Conservation (phyloP, 352 stramenopile genomes). For the Peronospora belbahrii region DNA sequence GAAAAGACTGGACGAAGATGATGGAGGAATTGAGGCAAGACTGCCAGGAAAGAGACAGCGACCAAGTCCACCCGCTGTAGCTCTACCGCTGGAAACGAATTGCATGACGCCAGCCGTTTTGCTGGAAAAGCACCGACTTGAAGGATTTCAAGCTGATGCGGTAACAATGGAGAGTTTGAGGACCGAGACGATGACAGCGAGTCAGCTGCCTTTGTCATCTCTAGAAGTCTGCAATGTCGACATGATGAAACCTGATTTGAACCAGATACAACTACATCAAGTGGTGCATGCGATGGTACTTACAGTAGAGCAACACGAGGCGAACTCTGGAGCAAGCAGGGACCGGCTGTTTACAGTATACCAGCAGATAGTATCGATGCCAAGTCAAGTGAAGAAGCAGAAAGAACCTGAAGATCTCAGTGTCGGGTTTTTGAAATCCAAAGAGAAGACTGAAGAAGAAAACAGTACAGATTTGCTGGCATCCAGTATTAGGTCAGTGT, state of each 20-base stretch:
- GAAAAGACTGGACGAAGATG: conserved; percentile 10
- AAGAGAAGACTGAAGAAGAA: conserved; percentile 23
- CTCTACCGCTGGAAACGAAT: conserved; percentile 7
- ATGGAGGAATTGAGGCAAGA: conserved; percentile 22
- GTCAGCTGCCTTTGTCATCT: neutral
- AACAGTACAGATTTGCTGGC: conserved; percentile 39
- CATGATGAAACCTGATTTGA: conserved; percentile 2
- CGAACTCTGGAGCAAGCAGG: neutral
- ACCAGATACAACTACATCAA: conserved; percentile 15
- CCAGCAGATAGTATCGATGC: neutral
- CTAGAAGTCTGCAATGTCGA: conserved; percentile 1
- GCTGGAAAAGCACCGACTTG: conserved; percentile 12
- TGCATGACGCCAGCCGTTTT: conserved; percentile 8
- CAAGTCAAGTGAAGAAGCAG: conserved; percentile 1
- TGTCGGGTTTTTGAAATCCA: conserved; percentile 5
- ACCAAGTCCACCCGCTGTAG: conserved; percentile 35
- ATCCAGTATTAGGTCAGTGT: conserved; percentile 45
- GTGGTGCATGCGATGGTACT: conserved; percentile 25
- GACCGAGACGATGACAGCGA: neutral
- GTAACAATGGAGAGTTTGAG: neutral
- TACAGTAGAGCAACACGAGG: conserved; percentile 22
- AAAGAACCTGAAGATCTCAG: conserved; percentile 3
- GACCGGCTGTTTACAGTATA: conserved; percentile 15
- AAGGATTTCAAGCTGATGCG: conserved; percentile 1
- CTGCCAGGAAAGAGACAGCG: conserved; percentile 54